Conservation (phyloP, 805 yeast species). For the Saccharomycopsis sp. region DNA sequence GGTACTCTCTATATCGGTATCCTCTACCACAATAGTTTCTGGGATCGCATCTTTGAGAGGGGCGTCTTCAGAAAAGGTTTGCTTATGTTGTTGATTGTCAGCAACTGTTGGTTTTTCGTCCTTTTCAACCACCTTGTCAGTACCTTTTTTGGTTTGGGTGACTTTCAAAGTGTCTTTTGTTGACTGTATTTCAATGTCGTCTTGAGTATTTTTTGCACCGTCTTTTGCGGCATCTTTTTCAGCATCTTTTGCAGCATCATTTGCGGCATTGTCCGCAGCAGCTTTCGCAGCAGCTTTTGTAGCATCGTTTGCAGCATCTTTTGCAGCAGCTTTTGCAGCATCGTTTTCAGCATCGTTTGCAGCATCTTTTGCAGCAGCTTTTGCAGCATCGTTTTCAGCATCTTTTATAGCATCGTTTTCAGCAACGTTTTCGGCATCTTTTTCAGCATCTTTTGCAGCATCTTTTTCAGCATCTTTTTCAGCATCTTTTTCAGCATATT, state of each 20-base stretch:
- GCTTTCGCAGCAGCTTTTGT: not conserved
- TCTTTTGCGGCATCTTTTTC: not conserved
- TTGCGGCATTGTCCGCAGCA: not conserved
- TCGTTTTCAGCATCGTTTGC: conserved; percentile 1
- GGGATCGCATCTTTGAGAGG: not conserved
- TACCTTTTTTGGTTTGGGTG: too few species aligned
- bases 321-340: not conserved
- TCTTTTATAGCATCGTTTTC: too few species aligned
- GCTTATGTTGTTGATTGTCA: too few species aligned
- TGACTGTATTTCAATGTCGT: not conserved
- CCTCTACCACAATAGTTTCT: not conserved
- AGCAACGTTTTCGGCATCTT: not conserved
- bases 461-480: too few species aligned
- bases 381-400: conserved; percentile 1
- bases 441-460: conserved; percentile 1
- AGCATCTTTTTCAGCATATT: too few species aligned
- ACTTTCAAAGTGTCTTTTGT: too few species aligned
- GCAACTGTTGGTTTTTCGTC: too few species aligned
- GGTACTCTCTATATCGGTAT: not conserved
- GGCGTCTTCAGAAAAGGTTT: too few species aligned
- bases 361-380: not conserved
- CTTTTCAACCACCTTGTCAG: not conserved
- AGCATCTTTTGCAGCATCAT: not conserved
- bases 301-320: not conserved
- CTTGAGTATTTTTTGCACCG: not conserved